Conservation (phyloP, 352 stramenopile genomes). For the Phytophthora hibernalis region DNA sequence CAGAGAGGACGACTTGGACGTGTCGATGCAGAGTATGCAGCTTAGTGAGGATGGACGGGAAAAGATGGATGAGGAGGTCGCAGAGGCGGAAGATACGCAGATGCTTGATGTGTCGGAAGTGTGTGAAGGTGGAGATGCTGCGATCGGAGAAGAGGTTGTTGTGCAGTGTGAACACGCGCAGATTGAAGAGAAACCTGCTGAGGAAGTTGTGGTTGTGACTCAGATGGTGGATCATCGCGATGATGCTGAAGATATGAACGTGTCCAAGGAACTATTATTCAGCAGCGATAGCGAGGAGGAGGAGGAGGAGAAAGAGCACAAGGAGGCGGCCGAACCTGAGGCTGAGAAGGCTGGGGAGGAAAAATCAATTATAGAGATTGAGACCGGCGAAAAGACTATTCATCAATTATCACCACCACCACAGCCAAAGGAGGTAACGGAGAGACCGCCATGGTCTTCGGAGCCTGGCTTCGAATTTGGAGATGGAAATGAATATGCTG, state of each 20-base stretch:
- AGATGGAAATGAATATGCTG: constrained; percentile 10
- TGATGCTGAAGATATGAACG: constrained; percentile 41
- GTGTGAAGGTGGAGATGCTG: constrained; percentile 14
- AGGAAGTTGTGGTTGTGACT: constrained; percentile 13
- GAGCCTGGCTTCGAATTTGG: constrained; percentile 38
- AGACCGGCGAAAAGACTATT: neutral
- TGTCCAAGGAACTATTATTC: constrained; percentile 51
- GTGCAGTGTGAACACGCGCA: constrained; percentile 6
- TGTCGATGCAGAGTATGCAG: constrained; percentile 80
- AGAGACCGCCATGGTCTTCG: constrained; percentile 19
- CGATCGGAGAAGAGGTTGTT: constrained; percentile 7
- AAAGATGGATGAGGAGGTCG: constrained; percentile 27
- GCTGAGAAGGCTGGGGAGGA: constrained; percentile 10
- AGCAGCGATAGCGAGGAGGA: constrained; percentile 48
- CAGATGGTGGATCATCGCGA: constrained; percentile 28
- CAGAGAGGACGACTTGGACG: constrained; percentile 49
- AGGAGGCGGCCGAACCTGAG: constrained; percentile 20
- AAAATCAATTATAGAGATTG: neutral
- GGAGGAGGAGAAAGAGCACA: constrained; percentile 28
- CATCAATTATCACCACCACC: neutral
- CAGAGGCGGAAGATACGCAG: constrained; percentile 36
- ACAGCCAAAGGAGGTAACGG: constrained; percentile 7
- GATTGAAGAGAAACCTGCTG: constrained; percentile 6
- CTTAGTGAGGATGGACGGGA: constrained; percentile 54
- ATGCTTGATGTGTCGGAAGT: constrained; percentile 33